Evolutionary conservation across 306 rosid genomes (phyloP).

Genomic region (Benincasa hispida): DNA sequence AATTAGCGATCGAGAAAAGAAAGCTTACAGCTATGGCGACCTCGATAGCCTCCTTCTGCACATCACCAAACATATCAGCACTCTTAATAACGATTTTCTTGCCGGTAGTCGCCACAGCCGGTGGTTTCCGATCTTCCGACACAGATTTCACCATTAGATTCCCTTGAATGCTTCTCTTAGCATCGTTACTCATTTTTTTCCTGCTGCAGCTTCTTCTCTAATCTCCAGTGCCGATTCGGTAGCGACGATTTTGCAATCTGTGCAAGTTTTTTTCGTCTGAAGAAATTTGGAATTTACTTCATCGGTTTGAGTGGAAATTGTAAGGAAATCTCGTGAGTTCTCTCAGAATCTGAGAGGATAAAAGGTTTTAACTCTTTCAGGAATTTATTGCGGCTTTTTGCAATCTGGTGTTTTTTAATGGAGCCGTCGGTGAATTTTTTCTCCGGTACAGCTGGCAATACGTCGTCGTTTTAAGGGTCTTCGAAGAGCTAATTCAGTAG

Average conservation of each 20-base stretch:
- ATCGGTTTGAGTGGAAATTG: not conserved
- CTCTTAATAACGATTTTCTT: slow-evolving; percentile 79
- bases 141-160: slow-evolving; percentile 28
- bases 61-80: slow-evolving; percentile 77
- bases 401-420: not conserved
- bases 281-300: not conserved
- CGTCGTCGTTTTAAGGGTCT: not conserved
- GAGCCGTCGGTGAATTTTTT: not conserved
- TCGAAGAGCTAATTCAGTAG: not conserved
- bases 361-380: not conserved
- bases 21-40: slow-evolving; percentile 68
- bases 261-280: not conserved
- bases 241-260: not conserved
- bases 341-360: not conserved
- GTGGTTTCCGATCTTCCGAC: slow-evolving; percentile 66
- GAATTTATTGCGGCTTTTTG: not conserved
- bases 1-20: not conserved
- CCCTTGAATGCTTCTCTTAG: slow-evolving; percentile 43
- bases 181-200: slow-evolving; percentile 46
- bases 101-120: slow-evolving; percentile 23
- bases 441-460: not conserved
- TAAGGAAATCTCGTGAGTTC: not conserved
- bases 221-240: not conserved
- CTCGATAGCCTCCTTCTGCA: slow-evolving; percentile 87
- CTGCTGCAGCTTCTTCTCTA: not conserved